A percentile compares a stretch with the other conserved stretches of the same genome.
These are phyloP conservation scores for Sechiopsis laciniata DNA, from an alignment of 306 rosid genomes.

Conservation along the genomic window DNA sequence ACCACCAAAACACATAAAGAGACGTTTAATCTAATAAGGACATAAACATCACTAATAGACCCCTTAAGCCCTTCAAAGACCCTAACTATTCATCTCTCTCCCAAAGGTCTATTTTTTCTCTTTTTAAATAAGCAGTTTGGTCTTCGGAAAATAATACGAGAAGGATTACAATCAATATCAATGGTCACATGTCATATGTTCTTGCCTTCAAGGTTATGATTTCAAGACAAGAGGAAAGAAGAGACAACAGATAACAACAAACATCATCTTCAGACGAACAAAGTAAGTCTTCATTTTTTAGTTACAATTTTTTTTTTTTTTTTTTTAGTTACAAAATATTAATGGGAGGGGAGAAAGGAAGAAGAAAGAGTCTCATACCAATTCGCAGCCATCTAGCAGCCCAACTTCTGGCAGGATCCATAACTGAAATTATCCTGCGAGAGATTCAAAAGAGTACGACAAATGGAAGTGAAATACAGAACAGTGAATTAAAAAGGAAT, in stretches of 20 bases:
- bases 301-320: too few relatives aligned
- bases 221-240: neutral
- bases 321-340: neutral
- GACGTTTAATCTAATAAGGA: too few relatives aligned
- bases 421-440: slow-evolving; percentile 71
- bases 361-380: slow-evolving; percentile 28
- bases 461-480: slow-evolving; percentile 9
- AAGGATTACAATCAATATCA: neutral
- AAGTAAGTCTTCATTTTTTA: too few relatives aligned
- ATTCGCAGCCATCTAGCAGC: slow-evolving; percentile 91
- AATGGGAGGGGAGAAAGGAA: neutral
- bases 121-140: neutral
- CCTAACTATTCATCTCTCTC: too few relatives aligned
- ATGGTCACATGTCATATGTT: neutral
- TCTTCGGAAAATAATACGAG: neutral
- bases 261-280: too few relatives aligned
- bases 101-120: neutral
- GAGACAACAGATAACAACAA: neutral
- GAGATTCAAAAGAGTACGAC: neutral
- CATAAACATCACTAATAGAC: too few relatives aligned
- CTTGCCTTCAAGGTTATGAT: neutral
- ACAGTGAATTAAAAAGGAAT: neutral
- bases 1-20: too few relatives aligned
- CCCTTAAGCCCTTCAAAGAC: too few relatives aligned
- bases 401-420: slow-evolving; percentile 92